Evolutionary conservation across 305 asterid species (phyloP).

Genomic region (Rubia occidens): DNA sequence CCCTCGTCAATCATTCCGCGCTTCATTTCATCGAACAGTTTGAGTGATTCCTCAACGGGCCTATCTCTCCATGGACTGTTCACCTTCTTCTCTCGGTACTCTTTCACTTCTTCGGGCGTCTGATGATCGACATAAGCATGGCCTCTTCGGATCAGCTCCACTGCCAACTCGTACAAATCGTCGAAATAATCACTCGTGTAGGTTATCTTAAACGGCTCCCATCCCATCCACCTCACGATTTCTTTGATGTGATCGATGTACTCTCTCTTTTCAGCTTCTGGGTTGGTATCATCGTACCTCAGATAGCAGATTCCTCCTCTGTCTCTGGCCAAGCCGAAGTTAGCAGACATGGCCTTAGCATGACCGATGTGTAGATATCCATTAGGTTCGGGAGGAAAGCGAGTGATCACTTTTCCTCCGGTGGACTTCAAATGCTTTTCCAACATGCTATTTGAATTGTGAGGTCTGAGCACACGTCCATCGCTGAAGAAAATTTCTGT

Average conservation of each 20-base stretch:
- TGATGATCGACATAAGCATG: constrained; percentile 95
- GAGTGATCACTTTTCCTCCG: constrained; percentile 66
- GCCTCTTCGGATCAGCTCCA: constrained; percentile 68
- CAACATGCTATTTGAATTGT: constrained; percentile 71
- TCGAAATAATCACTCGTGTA: constrained; percentile 87
- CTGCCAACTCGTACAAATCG: constrained; percentile 75
- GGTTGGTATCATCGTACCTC: constrained; percentile 87
- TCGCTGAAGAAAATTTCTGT: constrained; percentile 84
- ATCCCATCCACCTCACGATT: constrained; percentile 94
- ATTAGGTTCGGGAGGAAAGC: constrained; percentile 98
- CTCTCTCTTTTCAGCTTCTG: constrained; percentile 91
- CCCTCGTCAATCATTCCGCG: constrained; percentile 73
- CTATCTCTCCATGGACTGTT: constrained; percentile 80
- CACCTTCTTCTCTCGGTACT: constrained; percentile 61
- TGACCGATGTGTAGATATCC: constrained; percentile 95
- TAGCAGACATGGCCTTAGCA: constrained; percentile 98
- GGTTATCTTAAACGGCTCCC: constrained; percentile 93
- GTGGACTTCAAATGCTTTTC: constrained; percentile 68
- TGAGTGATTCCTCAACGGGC: constrained; percentile 62
- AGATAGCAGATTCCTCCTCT: constrained; percentile 87
- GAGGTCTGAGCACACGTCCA: constrained; percentile 69
- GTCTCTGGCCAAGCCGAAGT: constrained; percentile 88
- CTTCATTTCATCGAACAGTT: constrained; percentile 72
- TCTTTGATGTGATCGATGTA: constrained; percentile 79
- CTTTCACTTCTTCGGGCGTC: constrained; percentile 77